Base-by-base conservation (phyloP, 331 rosid genomes). In the Cydonia oblonga region DNA sequence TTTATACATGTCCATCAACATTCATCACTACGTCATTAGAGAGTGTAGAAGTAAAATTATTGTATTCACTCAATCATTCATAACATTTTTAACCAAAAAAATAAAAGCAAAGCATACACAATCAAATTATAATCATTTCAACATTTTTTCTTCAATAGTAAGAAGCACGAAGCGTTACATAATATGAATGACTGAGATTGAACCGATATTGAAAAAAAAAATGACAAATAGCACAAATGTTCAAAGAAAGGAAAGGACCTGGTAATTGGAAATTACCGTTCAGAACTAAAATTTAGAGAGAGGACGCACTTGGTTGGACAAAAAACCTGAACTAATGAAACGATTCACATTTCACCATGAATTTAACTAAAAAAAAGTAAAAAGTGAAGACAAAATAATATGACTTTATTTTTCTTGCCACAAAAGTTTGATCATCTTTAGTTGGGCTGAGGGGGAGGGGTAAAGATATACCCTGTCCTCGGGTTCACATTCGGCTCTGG, bases 401-500 rank as follows among this genome's bases (percentile, higher is more conserved):
- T 33, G 57, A 20, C 24, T 23, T 65, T 66, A 42, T 57, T 66
- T 78, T 60, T 13, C 57, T 58, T 19, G 63, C 33, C 11, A 22
- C 49, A 42, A 60, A 66, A 19, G 23, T 54, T 44, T 71, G 22
- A 14, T 68, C n/a, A 68, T 25, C 10, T 72, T 72, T 72, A 28
- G 29, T 61, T 68, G 33, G 69, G 68, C 60, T 3, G 8, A 2
- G 91, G 95, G 54, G 89, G 96, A 76, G 96, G 97, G 29, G 54
- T 66, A 15, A 75, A 32, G 70, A 79, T 18, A 80, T 58, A 49
- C 9, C 90, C 92, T 76, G 60, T 74, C 74, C 78, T 93, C 65
- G 89, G 88, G 74, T 93, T 88, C 11, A 66, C 86, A 73, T 92
- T 93, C 56, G 98, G 92, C 69, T 77, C 78, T 44, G 98, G 96